These are phyloP conservation scores for Sergeia podlipaevii DNA, from an alignment of 208 protist species.

Conservation along the genomic window DNA sequence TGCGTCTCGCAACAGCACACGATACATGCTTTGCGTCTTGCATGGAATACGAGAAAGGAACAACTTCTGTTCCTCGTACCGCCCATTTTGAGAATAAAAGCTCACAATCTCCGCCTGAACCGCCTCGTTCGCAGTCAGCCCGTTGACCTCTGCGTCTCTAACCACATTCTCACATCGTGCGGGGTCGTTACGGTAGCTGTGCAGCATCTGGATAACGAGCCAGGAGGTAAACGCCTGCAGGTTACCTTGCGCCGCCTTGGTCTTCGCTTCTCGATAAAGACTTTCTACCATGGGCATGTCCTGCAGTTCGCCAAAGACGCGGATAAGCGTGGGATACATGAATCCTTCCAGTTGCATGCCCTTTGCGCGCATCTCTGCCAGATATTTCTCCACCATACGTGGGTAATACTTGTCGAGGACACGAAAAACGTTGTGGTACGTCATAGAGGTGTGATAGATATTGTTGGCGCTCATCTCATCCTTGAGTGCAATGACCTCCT, in stretches of 20 bases:
- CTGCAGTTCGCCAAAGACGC: conserved; percentile 76
- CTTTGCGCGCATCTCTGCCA: conserved; percentile 72
- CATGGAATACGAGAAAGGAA: conserved; percentile 61
- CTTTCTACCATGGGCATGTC: conserved; percentile 53
- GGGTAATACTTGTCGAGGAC: conserved; percentile 89
- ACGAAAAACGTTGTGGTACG: conserved; percentile 83
- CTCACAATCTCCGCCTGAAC: conserved; percentile 82
- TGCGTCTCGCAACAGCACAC: conserved; percentile 75
- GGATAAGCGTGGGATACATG: conserved; percentile 86
- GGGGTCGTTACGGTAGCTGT: conserved; percentile 41
- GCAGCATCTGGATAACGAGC: conserved; percentile 68
- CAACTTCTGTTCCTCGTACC: conserved; percentile 39
- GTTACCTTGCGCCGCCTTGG: conserved; percentile 31
- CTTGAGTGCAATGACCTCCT: conserved; percentile 86
- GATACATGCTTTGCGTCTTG: conserved; percentile 66
- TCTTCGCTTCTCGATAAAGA: conserved; percentile 75
- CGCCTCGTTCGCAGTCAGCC: conserved; percentile 51
- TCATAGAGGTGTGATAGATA: conserved; percentile 77
- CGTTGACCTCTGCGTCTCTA: conserved; percentile 60
- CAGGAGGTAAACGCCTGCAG: conserved; percentile 31
- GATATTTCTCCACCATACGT: conserved; percentile 82
- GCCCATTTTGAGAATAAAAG: conserved; percentile 52
- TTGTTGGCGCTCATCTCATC: conserved; percentile 76
- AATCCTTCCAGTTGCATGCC: conserved; percentile 71
- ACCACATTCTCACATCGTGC: conserved; percentile 51